Base-by-base conservation (phyloP, 805 yeast genomes). In the Ogataea corticis region DNA sequence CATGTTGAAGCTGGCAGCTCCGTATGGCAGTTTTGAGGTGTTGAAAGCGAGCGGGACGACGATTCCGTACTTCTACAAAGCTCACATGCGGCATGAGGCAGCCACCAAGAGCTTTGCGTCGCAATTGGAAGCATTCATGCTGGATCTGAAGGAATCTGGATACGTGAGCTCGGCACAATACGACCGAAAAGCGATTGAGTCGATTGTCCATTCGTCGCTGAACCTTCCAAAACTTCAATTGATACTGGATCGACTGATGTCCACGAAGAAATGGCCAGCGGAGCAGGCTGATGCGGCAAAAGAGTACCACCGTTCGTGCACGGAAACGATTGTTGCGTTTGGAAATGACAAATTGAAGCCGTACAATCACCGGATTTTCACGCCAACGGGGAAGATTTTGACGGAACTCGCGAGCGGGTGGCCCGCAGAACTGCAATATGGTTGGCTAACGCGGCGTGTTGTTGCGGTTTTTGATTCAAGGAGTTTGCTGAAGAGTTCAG, bases 1-100 rank as follows among this genome's bases (percentile, higher is more conserved):
- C 54, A 80, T 94, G 17, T 66, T 92, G 44, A 78, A 79, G 46
- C 65, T 76, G 13, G 92, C 97, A 0, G 58, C 70, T 2, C 79
- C 83, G 0, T 79, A 65, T 59, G 97, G 97, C 2, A 77, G 85
- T 41, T 74, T 76, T 41, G 97, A 92, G 63, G 72, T 88, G 3
- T 65, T 92, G 48, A 83, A 79, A 50, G 96, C 92, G 0, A 79
- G 95, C 59, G 94, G 90, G 3, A 75, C 80, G 41, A 82, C 94
- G 0, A 74, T 92, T 13, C 97, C 97, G 0, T 89, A 88, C 63
- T 92, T 90, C 62, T 92, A 87, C 68, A 87, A 90, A 59, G 96
- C 97, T 0, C 87, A 87, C 56, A 87, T 90, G 73, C 74, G 97
- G 46, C 97, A 92, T 65, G 96, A 91, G 65, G 96, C 97, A 7